Conservation (phyloP, 2,329 filamentous ascomycete species). For the Neofusicoccum umdonicola region DNA sequence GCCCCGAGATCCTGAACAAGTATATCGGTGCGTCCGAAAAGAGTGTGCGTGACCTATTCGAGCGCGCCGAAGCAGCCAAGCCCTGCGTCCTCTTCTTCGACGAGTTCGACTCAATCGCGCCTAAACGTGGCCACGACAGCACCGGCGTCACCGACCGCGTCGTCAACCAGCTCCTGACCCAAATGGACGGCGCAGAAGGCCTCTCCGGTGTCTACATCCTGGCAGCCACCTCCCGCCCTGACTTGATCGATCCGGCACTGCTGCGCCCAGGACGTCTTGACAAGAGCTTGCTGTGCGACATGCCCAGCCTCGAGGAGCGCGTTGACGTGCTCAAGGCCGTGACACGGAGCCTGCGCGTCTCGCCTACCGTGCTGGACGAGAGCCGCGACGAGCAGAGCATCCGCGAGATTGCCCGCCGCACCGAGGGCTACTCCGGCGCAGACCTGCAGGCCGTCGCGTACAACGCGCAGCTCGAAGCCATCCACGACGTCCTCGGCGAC, state of each 20-base stretch:
- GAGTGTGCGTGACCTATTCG: conserved; percentile 90
- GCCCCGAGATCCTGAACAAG: conserved; percentile 97
- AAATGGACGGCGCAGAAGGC: conserved; percentile 98
- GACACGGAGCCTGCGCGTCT: conserved; percentile 75
- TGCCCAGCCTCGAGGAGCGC: conserved; percentile 76
- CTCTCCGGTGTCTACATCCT: conserved; percentile 93
- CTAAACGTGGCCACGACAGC: conserved; percentile 93
- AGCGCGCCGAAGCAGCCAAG: conserved; percentile 82
- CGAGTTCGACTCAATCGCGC: conserved; percentile 96
- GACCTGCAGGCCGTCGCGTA: conserved; percentile 94
- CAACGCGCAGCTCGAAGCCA: conserved; percentile 94
- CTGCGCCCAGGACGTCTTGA: conserved; percentile 88
- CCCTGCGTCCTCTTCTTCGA: conserved; percentile 98
- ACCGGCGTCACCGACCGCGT: conserved; percentile 98
- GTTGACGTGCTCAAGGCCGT: conserved; percentile 85
- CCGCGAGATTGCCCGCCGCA: conserved; percentile 72
- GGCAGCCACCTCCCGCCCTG: conserved; percentile 87
- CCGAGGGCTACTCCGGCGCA: conserved; percentile 88
- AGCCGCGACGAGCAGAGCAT: conserved; percentile 43
- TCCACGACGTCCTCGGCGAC: conserved; percentile 81
- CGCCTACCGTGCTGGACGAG: conserved; percentile 59
- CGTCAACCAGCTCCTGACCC: conserved; percentile 95
- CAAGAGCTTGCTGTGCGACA: conserved; percentile 87
- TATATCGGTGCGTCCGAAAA: conserved; percentile 98
- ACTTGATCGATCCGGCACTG: conserved; percentile 91